phyloP scores from a whole-genome alignment of 257 asterid species.

The Solanum phureja region DNA sequence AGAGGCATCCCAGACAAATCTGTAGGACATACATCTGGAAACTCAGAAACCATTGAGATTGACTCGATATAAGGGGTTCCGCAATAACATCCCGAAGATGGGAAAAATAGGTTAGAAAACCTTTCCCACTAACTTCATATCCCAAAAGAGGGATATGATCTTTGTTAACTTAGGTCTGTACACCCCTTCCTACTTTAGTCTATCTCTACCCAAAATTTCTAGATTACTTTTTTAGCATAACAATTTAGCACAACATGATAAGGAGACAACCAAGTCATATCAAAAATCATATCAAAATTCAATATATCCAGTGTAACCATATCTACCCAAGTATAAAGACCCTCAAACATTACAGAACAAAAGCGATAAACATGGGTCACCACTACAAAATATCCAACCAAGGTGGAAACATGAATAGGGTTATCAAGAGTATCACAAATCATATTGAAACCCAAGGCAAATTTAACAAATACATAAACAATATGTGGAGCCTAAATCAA shows the following conservation, averaged over 20 bases:
- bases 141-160: too few relatives aligned
- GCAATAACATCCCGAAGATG: too few relatives aligned
- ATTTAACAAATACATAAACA: background rate
- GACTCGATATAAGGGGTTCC: background rate
- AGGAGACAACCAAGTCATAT: background rate
- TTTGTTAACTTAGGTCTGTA: too few relatives aligned
- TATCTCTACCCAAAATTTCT: too few relatives aligned
- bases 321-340: background rate
- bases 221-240: too few relatives aligned
- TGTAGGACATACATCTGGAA: background rate
- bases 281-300: background rate
- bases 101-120: too few relatives aligned
- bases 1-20: background rate
- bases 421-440: background rate
- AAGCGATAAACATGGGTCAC: too few relatives aligned
- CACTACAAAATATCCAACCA: background rate
- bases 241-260: too few relatives aligned
- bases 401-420: background rate
- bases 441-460: background rate
- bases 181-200: too few relatives aligned
- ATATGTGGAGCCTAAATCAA: background rate
- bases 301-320: too few relatives aligned
- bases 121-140: too few relatives aligned
- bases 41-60: background rate
- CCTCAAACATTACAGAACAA: background rate